Base-by-base conservation (phyloP, 1,284 basidiomycete genomes). In the Trametes versicolor region DNA sequence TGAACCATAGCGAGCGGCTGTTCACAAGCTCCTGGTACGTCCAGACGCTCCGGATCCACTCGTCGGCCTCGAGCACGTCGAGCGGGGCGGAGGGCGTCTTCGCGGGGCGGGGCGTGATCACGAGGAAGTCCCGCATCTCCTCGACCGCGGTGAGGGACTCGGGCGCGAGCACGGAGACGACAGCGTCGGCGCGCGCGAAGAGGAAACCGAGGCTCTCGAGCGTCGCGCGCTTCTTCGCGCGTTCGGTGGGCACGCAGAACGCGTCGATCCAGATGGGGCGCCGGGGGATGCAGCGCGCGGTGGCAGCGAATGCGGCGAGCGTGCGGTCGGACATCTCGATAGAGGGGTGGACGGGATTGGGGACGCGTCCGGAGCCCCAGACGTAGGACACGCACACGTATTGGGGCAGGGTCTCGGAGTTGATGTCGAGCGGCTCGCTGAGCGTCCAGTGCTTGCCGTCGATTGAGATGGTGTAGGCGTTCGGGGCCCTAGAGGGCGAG, bases 341-440 rank as follows among this genome's bases (percentile, higher is more conserved):
- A 2, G 50, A 63, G 23, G 70, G 65, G 56, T 70, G 58, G 17
- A 74, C 60, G 25, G 70, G 62, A 52, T 70, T 72, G 4, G 61
- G 45, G 2, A 15, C 49, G 32, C 69, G 64, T 15, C 62, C 63
- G 25, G 34, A 5, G 21, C 68, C 71, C 72, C 71, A 73, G 15
- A 72, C 70, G 68, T 73, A 74, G 19, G 73, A 74, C 43, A 72
- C 59, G 52, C 71, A 72, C 27, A 60, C 58, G 59, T 73, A 71
- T 12, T 51, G 58, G 19, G 53, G 58, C 10, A 65, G 64, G 13
- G 71, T 23, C 19, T 56, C 37, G 23, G 59, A 62, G n/a, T 63
- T 36, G 41, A 69, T 58, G 56, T 72, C 69, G 49, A 71, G 49
- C 12, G 70, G 67, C 4, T 67, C 63, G 43, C 58, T 67, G 29